Evolutionary conservation across 805 yeast species (phyloP).

Genomic region (Candida golubevii): DNA sequence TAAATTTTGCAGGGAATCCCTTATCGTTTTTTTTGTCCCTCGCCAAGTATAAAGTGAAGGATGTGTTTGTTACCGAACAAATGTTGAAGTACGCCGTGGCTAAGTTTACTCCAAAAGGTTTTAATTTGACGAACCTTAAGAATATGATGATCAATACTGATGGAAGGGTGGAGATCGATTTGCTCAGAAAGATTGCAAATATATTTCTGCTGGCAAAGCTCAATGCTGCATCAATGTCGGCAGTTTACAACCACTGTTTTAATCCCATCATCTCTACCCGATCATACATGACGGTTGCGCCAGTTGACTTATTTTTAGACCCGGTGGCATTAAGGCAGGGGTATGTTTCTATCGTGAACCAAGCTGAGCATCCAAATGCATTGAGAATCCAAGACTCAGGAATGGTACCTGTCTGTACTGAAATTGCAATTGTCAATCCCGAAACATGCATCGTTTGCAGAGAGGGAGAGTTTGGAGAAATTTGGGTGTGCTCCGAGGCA

Average conservation of each 20-base stretch:
- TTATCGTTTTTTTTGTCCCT: conserved; percentile 62
- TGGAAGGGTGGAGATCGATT: conserved; percentile 63
- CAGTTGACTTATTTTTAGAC: conserved; percentile 82
- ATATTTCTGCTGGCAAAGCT: conserved; percentile 63
- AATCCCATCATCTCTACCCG: conserved; percentile 83
- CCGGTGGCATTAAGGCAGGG: conserved; percentile 90
- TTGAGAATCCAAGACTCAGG: conserved; percentile 90
- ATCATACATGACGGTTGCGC: conserved; percentile 84
- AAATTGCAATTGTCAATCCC: conserved; percentile 91
- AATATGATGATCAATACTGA: conserved; percentile 82
- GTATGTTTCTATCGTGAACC: conserved; percentile 71
- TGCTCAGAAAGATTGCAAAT: conserved; percentile 54
- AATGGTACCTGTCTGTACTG: conserved; percentile 91
- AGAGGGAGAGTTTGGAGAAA: conserved; percentile 93
- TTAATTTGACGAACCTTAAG: conserved; percentile 57
- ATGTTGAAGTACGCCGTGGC: conserved; percentile 74
- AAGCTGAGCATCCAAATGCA: conserved; percentile 62
- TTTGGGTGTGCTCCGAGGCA: conserved; percentile 92
- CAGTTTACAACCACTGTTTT: conserved; percentile 71
- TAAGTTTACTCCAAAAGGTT: conserved; percentile 55
- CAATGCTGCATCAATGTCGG: conserved; percentile 64
- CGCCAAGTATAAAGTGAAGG: conserved; percentile 76
- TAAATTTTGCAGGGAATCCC: conserved; percentile 74
- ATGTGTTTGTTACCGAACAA: conserved; percentile 77
- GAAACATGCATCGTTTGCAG: conserved; percentile 76